Evolutionary conservation across 805 yeast genomes (phyloP), one percentile per base, ranked within the genome.

Genomic region (Wickerhamiella nectarea): DNA sequence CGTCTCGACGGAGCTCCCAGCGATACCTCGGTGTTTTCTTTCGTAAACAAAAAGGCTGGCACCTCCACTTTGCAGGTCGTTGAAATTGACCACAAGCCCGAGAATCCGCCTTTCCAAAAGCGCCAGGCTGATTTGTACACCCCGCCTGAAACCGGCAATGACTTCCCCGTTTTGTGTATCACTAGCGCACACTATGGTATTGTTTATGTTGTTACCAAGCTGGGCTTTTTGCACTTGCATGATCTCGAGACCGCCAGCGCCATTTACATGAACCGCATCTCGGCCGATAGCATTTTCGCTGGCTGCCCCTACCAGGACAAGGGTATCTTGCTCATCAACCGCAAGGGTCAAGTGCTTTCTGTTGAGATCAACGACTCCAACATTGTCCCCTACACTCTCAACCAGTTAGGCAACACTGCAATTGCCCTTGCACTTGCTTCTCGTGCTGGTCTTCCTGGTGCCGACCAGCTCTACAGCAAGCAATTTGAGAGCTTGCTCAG

Each of bases 361-460:
- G 95, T 91, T 31, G 94, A 87, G 59, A 74, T 91, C 41, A 75
- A 94, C 39, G 80, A 78, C 52, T 80, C 78, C 48, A 82, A 81
- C 58, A 75, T 89, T 52, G 79, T 91, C 49, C 94, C 95, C 42
- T 93, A 93, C 62, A 78, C 91, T 41, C 70, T 91, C 60, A 78
- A 79, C 56, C 85, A 83, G 60, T 71, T 91, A 49, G 78, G 89
- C 43, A 89, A 91, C 59, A 85, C 89, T 25, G 72, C 80, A 18
- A 70, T 91, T 56, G 98, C 96, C 3, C 69, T 91, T 48, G 70
- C 85, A 9, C 74, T 91, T 51, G 93, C 97, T 21, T 75, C 95
- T 3, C 81, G 97, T 63, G 96, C 95, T 58, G 95, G 95, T 1
- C 75, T 91, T 57, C 91, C 95, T 35, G 99, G 99, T 52, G 98